Percentiles rank a stretch among this genome's conserved stretches.
Conservation (phyloP, 1,284 basidiomycete genomes). For the Vanrija sp. region DNA sequence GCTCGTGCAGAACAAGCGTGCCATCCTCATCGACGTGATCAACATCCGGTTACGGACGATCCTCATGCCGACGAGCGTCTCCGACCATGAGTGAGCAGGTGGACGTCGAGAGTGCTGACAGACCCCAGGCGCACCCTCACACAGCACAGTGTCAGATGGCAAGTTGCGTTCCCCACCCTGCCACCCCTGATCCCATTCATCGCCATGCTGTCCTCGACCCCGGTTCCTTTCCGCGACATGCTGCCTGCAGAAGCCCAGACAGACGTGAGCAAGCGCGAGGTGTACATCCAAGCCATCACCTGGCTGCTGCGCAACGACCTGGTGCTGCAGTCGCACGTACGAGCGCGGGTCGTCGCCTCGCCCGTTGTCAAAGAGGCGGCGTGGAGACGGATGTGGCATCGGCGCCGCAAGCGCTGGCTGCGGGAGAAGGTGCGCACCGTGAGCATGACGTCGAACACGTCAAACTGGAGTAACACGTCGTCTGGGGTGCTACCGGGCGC, state of each 20-base stretch:
- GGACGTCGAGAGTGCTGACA: background rate
- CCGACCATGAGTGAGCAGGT: slow-evolving; percentile 60
- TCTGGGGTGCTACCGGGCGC: background rate
- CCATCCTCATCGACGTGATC: slow-evolving; percentile 81
- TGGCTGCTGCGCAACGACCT: slow-evolving; percentile 89
- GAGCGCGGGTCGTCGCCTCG: slow-evolving; percentile 77
- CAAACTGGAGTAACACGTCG: background rate
- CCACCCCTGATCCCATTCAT: slow-evolving; percentile 71
- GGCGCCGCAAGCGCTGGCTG: slow-evolving; percentile 36
- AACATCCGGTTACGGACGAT: slow-evolving; percentile 76
- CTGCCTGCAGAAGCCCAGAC: slow-evolving; percentile 27
- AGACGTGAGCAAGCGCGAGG: slow-evolving; percentile 50
- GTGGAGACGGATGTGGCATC: slow-evolving; percentile 38
- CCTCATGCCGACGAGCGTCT: slow-evolving; percentile 68
- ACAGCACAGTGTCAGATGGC: slow-evolving; percentile 60
- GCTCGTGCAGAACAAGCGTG: slow-evolving; percentile 83
- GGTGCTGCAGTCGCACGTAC: slow-evolving; percentile 77
- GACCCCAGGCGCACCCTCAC: slow-evolving; percentile 55
- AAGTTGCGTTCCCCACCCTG: slow-evolving; percentile 62
- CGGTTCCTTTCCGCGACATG: slow-evolving; percentile 58
- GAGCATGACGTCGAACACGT: slow-evolving; percentile 3
- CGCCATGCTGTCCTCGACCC: slow-evolving; percentile 64
- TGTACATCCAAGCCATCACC: slow-evolving; percentile 77
- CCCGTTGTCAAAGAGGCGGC: slow-evolving; percentile 64
- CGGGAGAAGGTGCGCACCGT: slow-evolving; percentile 3